Base-by-base conservation (phyloP, 495 filamentous ascomycete species). In the Xylaria grammica region DNA sequence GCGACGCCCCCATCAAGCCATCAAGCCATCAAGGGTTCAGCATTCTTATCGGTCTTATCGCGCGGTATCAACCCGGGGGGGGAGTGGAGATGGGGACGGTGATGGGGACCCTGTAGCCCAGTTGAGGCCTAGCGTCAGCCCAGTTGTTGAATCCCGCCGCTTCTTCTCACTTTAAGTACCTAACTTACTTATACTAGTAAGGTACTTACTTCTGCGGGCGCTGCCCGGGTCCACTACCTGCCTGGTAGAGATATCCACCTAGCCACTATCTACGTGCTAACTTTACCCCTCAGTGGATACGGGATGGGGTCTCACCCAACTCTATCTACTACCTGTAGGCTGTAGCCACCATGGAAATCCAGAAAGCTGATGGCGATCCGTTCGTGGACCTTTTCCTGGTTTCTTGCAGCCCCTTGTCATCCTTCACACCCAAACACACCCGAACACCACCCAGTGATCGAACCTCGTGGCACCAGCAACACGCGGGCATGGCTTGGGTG, bases 261-360 rank as follows among this genome's bases (percentile, higher is more conserved):
- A 4, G 2, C 30, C 30, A 54, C 29, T 54, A 36, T 24, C 22
- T 34, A n/a, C 54, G n/a, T 48, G 56, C 40, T 48, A 46, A 22
- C 27, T 48, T 48, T 59, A 48, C 56, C 56, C 56, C 56, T 59
- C 56, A 59, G 40, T 59, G 56, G 56, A 59, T 48, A 46, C 29
- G 20, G 19, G 46, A 15, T 17, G 17, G 40, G 46, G 46, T 46
- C 17, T n/a, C 20, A 46, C 17, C n/a, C n/a, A n/a, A n/a, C 51
- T n/a, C 22, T 11, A 29, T 6, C 34, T 38, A 15, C 46, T 15
- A 13, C 24, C 22, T 48, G 17, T 24, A 48, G 6, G 10, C 42
- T 11, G 11, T 38, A 42, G 3, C 40, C 15, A 17, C 8, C 40
- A 42, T 42, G 40, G 40, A 7, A 42, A 42, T 42, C 40, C 40